Base-by-base conservation (phyloP, 768 basidiomycete species). In the Boletus rubropictus region DNA sequence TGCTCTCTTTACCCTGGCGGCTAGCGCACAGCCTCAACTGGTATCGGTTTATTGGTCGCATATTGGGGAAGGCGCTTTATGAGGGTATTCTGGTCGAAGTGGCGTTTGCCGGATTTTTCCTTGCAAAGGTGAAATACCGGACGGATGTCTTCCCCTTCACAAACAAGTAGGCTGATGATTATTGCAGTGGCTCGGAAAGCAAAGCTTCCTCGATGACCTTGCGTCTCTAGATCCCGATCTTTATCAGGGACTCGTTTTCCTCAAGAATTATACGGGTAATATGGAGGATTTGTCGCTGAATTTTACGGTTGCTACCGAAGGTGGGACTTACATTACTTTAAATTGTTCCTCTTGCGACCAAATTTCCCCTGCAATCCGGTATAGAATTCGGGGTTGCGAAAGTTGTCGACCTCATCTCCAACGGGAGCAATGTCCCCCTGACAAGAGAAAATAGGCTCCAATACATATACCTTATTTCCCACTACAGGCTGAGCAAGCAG, bases 1-100 rank as follows among this genome's bases (percentile, higher is more conserved):
- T 37, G 11, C 39, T n/a, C 12, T 24, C 22, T 45, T 36, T 28
- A 5, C 33, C 33, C 11, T 21, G 15, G 17, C 50, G 7, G 58
- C 3, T 24, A 94, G 87, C 78, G 0, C 86, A 90, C 60, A 93
- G 84, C 60, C 71, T 97, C 39, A 81, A 78, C 35, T 98, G 95
- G 95, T 98, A 89, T 61, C 78, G 82, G 1, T 93, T 95, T 66
- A 86, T 97, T 50, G 96, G 96, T 0, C 76, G 90, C 2, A 89
- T 99, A 17, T 74, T 99, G 1, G 95, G 95, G 5, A 98, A 98
- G 63, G 96, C 95, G 0, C 74, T 99, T 62, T 98, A 99, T 58
- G 90, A 97, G 44, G 93, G 94, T 1, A 96, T 98, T 38, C 72
- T 99, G 7, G 84, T 95, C 14, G 92, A 97, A 53, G 91, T 97